Evolutionary conservation across 371 early-diverging fungal species (phyloP).

Genomic region (Mortierella sp.): DNA sequence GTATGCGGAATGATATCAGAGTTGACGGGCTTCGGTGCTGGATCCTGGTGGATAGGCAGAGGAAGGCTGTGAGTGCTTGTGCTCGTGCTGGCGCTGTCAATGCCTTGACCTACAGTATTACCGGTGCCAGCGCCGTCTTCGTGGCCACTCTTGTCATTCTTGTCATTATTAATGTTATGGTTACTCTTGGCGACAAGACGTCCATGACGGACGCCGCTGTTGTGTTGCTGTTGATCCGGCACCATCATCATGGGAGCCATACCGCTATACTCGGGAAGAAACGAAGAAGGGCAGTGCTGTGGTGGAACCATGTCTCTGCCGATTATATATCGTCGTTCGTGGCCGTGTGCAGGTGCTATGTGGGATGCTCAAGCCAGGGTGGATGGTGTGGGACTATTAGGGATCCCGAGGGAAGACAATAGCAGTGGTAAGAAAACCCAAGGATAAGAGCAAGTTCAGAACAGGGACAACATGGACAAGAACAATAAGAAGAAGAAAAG

Average conservation of each 20-base stretch:
- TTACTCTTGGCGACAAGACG: background rate
- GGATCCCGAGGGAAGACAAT: slow-evolving; percentile 11
- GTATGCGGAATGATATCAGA: slow-evolving; percentile 27
- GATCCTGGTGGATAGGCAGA: slow-evolving; percentile 3
- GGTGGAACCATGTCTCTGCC: slow-evolving; percentile 39
- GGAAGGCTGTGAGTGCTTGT: background rate
- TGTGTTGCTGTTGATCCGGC: slow-evolving; percentile 24
- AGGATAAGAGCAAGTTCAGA: background rate
- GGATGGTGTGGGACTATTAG: background rate
- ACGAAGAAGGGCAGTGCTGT: slow-evolving; percentile 40
- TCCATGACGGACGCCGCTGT: background rate
- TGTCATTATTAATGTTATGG: background rate
- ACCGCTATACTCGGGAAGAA: slow-evolving; percentile 33
- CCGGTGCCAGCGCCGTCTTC: slow-evolving; percentile 8
- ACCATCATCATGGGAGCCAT: slow-evolving; percentile 39
- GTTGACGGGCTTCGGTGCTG: background rate
- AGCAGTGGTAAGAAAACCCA: background rate
- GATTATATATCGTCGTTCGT: background rate
- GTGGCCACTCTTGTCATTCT: slow-evolving; percentile 20
- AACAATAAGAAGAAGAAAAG: background rate
- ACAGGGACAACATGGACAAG: background rate
- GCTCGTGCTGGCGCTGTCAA: slow-evolving; percentile 8
- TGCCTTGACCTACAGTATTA: slow-evolving; percentile 7
- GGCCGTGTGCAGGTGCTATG: too few relatives aligned
- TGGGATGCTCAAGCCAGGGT: too few relatives aligned